Base-by-base conservation (phyloP, 306 rosid species). In the Spatholobus suberectus region DNA sequence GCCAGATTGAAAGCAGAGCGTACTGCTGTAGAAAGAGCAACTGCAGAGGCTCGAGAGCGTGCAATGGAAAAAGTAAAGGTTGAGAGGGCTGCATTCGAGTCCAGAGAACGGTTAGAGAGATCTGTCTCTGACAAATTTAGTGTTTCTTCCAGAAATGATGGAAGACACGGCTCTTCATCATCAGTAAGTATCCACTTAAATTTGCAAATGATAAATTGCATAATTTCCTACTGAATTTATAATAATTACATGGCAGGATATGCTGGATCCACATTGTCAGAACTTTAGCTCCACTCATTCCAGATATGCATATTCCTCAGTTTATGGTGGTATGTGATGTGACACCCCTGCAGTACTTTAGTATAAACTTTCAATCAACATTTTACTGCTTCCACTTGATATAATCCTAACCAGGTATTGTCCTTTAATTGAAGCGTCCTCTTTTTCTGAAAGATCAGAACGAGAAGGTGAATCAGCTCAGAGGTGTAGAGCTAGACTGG, bases 401-500 rank as follows among this genome's bases (percentile, higher is more conserved):
- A 82, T 55, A 76, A 70, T 83, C 73, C 77, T 74, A 32, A 75
- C 71, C 27, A 14, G 61, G 70, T 55, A 3, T 81, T 66, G 26
- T 73, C 4, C 37, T 84, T 83, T 86, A 65, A 72, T 82, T 59
- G 54, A 44, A 89, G 93, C 93, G 76, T 86, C 87, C 67, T 79
- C 90, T 76, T 79, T 79, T 73, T 13, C 88, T 83, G 98, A 87
- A 87, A 87, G 93, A 88, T 87, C 88, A 55, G 97, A 87, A 72
- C 91, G 62, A 81, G 93, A 89, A 80, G 96, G 90, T 75, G 99
- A 96, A 87, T 91, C 99, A 37, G 96, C 97, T 73, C 95, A 92
- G 90, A 92, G 99, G 85, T 92, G 92, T 88, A 96, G 93, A 88
- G 98, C 99, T 81, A 92, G 98, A 83, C 76, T 92, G 76, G 99